Evolutionary conservation across 352 stramenopile genomes (phyloP).

Genomic region (Phytopythium boreale): DNA sequence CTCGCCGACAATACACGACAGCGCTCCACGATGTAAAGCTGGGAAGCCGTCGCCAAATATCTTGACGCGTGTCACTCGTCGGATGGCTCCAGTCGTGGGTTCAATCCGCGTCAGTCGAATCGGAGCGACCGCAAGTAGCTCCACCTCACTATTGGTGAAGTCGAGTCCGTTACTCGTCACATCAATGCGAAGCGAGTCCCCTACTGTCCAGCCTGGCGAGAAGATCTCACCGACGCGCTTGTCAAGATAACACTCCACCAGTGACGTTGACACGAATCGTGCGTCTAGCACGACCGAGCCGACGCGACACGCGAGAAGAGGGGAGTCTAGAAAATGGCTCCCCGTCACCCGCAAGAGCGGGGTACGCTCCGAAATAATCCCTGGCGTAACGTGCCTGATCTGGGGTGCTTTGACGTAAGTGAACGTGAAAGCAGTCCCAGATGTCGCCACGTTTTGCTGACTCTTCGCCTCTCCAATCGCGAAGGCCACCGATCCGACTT

Average conservation of each 20-base stretch:
- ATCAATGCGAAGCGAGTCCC: conserved; percentile 55
- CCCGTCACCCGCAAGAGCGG: conserved; percentile 22
- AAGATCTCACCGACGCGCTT: neutral
- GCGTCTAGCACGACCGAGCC: conserved; percentile 12
- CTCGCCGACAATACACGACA: conserved; percentile 45
- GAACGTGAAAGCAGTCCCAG: neutral
- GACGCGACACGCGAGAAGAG: conserved; percentile 36
- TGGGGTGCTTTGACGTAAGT: neutral
- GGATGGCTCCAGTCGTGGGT: conserved; percentile 19
- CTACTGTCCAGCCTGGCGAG: conserved; percentile 3
- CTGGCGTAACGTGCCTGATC: conserved; percentile 8
- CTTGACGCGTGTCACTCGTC: conserved; percentile 14
- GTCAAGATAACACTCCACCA: conserved; percentile 28
- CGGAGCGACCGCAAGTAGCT: conserved; percentile 45
- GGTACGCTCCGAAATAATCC: conserved; percentile 5
- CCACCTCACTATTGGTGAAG: conserved; percentile 80
- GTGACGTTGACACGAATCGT: conserved; percentile 22
- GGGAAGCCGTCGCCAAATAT: conserved; percentile 24
- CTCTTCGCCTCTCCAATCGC: conserved; percentile 7
- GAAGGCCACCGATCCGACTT: conserved; percentile 15
- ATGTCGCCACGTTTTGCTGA: neutral
- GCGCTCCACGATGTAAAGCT: conserved; percentile 13
- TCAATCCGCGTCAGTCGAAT: conserved; percentile 19
- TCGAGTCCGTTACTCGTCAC: conserved; percentile 92
- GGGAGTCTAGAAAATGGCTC: conserved; percentile 37